phyloP scores from a whole-genome alignment of 257 asterid species.

The Thymus quinquecostatus region DNA sequence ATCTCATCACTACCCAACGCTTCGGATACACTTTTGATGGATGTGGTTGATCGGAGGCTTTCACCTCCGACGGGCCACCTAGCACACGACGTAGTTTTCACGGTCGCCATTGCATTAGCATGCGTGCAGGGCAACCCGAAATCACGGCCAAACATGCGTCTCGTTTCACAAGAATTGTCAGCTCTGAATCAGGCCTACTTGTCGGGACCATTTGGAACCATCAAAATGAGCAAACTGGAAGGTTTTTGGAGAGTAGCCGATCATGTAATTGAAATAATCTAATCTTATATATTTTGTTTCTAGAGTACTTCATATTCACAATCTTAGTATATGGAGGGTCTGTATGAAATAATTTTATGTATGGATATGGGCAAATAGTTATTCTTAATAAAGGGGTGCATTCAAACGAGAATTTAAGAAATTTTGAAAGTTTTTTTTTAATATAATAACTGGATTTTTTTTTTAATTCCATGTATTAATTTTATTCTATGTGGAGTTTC shows the following conservation, averaged over 20 bases:
- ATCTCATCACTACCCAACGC: slow-evolving; percentile 43
- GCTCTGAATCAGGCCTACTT: slow-evolving; percentile 53
- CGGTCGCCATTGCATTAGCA: slow-evolving; percentile 61
- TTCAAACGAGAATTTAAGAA: too few relatives aligned
- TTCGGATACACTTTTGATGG: slow-evolving; percentile 53
- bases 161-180: slow-evolving; percentile 71
- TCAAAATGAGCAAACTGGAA: slow-evolving; percentile 45
- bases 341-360: too few relatives aligned
- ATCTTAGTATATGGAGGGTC: too few relatives aligned
- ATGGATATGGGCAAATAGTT: too few relatives aligned
- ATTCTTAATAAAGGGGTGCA: too few relatives aligned
- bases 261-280: background rate
- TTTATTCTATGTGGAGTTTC: too few relatives aligned
- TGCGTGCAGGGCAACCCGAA: slow-evolving; percentile 63
- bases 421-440: too few relatives aligned
- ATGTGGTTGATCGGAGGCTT: slow-evolving; percentile 70
- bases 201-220: slow-evolving; percentile 49
- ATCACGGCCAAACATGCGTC: slow-evolving; percentile 78
- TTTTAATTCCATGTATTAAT: too few relatives aligned
- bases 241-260: slow-evolving; percentile 30
- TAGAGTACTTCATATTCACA: background rate
- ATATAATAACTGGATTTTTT: too few relatives aligned
- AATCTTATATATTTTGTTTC: background rate
- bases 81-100: slow-evolving; percentile 69
- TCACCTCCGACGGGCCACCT: slow-evolving; percentile 55